Base-by-base conservation (phyloP, 129 eudicot species). In the Sambucus nigra region DNA sequence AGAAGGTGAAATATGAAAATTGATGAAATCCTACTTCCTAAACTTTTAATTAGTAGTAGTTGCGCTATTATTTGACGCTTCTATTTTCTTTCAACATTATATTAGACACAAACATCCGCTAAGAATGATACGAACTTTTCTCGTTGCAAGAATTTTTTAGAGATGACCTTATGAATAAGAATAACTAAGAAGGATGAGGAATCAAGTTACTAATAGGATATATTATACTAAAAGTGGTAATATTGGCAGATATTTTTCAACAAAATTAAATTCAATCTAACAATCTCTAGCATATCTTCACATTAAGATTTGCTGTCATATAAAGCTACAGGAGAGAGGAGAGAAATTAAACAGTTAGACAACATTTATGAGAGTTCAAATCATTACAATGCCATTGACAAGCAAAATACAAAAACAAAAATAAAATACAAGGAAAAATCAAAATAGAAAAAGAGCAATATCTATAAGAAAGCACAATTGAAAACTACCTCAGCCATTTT, bases 401-500 rank as follows among this genome's bases (percentile, higher is more conserved):
- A 63, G 40, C 26, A 47, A 59, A 47, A 53, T 11, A 33, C 11
- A 42, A 56, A 29, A 55, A 60, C 2, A 25, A 15, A 31, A 40
- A 22, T 17, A 52, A 26, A 53, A 28, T 18, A 42, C 4, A 7
- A 40, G 13, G n/a, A 45, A 25, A 21, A 23, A n/a, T 35, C 9
- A 3, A 35, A 35, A 7, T 8, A 53, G 25, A 5, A 45, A 49
- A 12, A 45, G 32, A 12, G 18, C 12, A 51, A 54, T 11, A 26
- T 51, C 48, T 27, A 59, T 55, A 57, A 39, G 48, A 60, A 59
- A 40, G 28, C 27, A 35, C 35, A 57, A 45, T 28, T 2, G 54
- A 59, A 52, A 55, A 75, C 83, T 74, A 81, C 86, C 91, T 70
- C 48, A 29, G 64, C 69, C 54, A 49, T 55, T 26, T 24, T 22